Conservation (phyloP, 202 grass and related monocot genomes). For the Setaria italica region DNA sequence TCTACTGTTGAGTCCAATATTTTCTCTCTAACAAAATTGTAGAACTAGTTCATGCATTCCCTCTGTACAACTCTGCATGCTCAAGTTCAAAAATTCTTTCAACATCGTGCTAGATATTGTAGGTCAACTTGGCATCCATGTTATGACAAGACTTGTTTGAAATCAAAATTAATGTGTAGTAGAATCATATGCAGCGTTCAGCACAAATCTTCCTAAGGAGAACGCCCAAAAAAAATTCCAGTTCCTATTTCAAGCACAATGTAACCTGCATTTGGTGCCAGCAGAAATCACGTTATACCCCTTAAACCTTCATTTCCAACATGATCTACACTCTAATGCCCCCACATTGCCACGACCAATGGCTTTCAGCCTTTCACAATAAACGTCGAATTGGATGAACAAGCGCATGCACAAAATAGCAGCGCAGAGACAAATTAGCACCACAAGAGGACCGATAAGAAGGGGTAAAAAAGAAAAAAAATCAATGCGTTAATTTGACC, state of each 20-base stretch:
- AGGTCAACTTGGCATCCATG: not conserved
- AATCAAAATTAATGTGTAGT: not conserved
- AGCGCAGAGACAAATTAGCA: too few relatives aligned
- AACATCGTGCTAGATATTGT: not conserved
- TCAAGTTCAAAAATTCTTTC: not conserved
- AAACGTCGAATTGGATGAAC: not conserved
- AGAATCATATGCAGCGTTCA: not conserved
- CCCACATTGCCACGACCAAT: not conserved
- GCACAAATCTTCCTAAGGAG: not conserved
- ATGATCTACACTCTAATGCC: not conserved
- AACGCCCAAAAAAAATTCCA: not conserved
- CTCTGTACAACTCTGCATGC: not conserved
- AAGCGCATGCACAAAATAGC: not conserved
- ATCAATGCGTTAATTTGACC: not conserved
- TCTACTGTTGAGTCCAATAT: not conserved
- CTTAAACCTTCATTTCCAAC: not conserved
- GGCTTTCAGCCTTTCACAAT: not conserved
- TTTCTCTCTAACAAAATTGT: not conserved
- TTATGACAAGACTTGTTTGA: not conserved
- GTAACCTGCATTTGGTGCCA: not conserved
- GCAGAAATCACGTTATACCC: not conserved
- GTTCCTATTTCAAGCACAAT: not conserved
- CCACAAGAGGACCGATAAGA: not conserved
- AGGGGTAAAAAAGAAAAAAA: not conserved
- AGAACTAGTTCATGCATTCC: not conserved